A percentile compares a stretch with the other conserved stretches of the same genome.
Conservation (phyloP, 2,329 filamentous ascomycete species). For the Penicillium crustosum region DNA sequence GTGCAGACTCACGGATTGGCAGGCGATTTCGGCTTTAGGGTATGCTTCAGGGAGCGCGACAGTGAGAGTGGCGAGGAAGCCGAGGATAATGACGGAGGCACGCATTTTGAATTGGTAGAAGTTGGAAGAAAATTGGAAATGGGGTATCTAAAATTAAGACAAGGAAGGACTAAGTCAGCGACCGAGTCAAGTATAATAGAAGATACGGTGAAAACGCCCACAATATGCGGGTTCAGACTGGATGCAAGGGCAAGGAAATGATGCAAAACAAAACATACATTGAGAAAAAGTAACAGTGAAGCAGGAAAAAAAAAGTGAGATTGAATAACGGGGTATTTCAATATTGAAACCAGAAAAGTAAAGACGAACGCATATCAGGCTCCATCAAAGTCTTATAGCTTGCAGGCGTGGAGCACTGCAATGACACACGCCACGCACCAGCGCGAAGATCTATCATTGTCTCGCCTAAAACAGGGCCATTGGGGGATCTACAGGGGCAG, state of each 20-base stretch:
- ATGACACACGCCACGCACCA: conserved; percentile 1
- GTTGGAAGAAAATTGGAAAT: background rate
- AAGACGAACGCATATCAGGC: background rate
- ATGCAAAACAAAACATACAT: background rate
- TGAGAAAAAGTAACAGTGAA: background rate
- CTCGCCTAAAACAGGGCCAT: conserved; percentile 1
- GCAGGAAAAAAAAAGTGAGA: background rate
- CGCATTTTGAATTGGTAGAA: conserved; percentile 12
- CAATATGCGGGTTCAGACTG: background rate
- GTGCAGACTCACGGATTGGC: conserved; percentile 4
- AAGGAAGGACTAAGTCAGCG: background rate
- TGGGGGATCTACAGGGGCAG: conserved; percentile 11
- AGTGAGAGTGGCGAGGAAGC: conserved; percentile 15
- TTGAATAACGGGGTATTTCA: background rate
- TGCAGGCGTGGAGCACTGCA: background rate
- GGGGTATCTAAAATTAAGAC: conserved; percentile 1
- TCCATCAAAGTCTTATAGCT: conserved; percentile 9
- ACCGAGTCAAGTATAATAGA: background rate
- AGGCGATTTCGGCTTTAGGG: conserved; percentile 5
- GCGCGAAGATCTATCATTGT: conserved; percentile 3
- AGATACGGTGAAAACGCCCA: background rate
- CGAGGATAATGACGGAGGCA: conserved; percentile 15
- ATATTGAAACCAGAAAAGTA: background rate
- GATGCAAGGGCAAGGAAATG: conserved; percentile 3
- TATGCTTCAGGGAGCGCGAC: conserved; percentile 15